Base-by-base conservation (phyloP, 371 early-diverging fungal genomes). In the Mucor mucedo region DNA sequence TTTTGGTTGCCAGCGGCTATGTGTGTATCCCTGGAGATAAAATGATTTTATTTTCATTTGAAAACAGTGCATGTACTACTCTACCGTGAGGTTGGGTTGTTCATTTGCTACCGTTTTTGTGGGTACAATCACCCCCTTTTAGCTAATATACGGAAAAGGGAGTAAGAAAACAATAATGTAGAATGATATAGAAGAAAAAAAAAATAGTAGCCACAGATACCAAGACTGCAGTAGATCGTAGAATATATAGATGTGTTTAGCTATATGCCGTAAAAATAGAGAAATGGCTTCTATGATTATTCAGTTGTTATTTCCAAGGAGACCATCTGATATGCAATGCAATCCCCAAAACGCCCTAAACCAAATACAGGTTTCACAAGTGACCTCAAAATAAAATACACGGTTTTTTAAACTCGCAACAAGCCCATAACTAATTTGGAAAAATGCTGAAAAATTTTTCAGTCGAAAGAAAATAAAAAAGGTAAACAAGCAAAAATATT, bases 251-350 rank as follows among this genome's bases (percentile, higher is more conserved):
- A 55, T 42, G 42, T 21, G n/a, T 42, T 42, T 42, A 42, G 42
- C 10, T 13, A 42, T 13, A 42, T 42, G n/a, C 10, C 10, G 42
- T 42, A 11, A 42, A 42, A 21, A 5, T 27, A 5, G 16, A 47
- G 2, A 47, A 21, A 47, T 47, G 21, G 2, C 9, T n/a, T 47
- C 7, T 47, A 21, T 47, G 8, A 1, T 47, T 47, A 21, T 21
- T 47, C 21, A 14, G 13, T 44, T 44, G 13, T 13, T 44, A 41
- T 41, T 9, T 9, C n/a, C n/a, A 28, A 55, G 41, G 10, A 41
- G 50, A 41, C 53, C 61, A 42, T 52, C 41, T 61, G 61, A 61
- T 61, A 52, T 61, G 52, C 52, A 60, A 60, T 60, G 52, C 60
- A 49, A 28, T 39, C 4, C 21, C 13, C 44, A 44, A 44, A 44